Evolutionary conservation across 179 eudicot species (phyloP), one percentile per base, ranked within the genome.

Genomic region (Spergularia azorica): DNA sequence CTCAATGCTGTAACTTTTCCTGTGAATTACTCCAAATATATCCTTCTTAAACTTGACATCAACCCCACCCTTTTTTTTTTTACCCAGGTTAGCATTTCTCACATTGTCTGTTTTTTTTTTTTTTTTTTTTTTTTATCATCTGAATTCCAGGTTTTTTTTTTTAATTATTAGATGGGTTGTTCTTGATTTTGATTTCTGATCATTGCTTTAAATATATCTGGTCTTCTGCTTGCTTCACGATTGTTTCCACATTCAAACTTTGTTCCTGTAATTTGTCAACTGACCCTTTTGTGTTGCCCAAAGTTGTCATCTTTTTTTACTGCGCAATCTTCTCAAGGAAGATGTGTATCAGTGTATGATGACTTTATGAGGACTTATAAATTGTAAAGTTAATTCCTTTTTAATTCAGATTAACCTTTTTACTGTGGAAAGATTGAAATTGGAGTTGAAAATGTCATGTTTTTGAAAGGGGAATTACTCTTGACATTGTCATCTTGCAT

Each of bases 141-240:
- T 38, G 67, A 38, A n/a, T 76, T 59, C 59, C 41, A 43, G 16
- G 16, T 64, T 69, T 32, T 70, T 56, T 6, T 14, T 51, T 52
- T 43, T 48, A 36, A 26, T 26, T 3, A 21, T 41, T 43, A 13
- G 39, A 26, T 55, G 73, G 69, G 16, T 32, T 21, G 52, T 41
- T 16, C 56, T 70, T 32, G n/a, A 17, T 36, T 61, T 81, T 81
- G 74, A 81, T 73, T 46, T 67, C 1, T 77, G 43, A 81, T 77
- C 66, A 67, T 72, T 77, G 65, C 3, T 66, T 18, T 38, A 8
- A 55, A 38, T 12, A 63, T 4, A 63, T 21, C 21, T 26, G 71
- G 14, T 63, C 55, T 39, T 16, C 26, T 13, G 6, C 10, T 8
- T 13, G 6, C 10, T 8, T n/a, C 17, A 56, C 57, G 66, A 56